A percentile compares a stretch with the other conserved stretches of the same genome.
These are phyloP conservation scores for Silene vulgaris DNA, from an alignment of 179 eudicot genomes.

Conservation along the genomic window DNA sequence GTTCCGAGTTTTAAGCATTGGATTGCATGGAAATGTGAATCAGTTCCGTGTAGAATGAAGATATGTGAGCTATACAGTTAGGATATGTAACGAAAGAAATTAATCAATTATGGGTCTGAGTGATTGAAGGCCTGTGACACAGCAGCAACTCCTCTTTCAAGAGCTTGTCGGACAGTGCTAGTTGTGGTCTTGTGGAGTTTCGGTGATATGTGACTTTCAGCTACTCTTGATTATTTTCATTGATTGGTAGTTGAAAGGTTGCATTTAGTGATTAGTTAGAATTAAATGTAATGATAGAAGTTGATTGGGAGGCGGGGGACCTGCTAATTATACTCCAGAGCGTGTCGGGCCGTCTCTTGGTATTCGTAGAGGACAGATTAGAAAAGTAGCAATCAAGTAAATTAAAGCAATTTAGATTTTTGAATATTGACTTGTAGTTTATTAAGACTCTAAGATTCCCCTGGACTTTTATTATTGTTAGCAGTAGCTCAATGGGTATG, in stretches of 20 bases:
- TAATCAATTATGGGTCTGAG: background rate
- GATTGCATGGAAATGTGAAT: constrained; percentile 5
- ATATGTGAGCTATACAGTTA: background rate
- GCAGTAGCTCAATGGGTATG: background rate
- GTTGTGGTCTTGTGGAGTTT: background rate
- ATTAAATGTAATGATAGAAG: background rate
- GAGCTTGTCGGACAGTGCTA: background rate
- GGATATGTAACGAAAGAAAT: background rate
- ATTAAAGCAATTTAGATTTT: background rate
- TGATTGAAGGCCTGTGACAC: background rate
- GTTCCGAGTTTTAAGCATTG: background rate
- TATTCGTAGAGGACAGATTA: background rate
- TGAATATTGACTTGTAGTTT: background rate
- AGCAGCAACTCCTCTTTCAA: background rate
- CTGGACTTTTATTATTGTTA: background rate
- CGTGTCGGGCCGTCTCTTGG: background rate
- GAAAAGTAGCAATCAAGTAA: background rate
- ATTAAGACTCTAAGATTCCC: too few relatives aligned
- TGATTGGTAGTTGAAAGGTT: background rate
- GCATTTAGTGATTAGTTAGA: background rate
- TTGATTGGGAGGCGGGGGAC: background rate
- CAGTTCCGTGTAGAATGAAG: background rate
- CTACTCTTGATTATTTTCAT: background rate
- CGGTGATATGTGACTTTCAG: background rate
- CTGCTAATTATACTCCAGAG: background rate